phyloP scores from a whole-genome alignment of 306 rosid species.

The Dicorynia guianensis region DNA sequence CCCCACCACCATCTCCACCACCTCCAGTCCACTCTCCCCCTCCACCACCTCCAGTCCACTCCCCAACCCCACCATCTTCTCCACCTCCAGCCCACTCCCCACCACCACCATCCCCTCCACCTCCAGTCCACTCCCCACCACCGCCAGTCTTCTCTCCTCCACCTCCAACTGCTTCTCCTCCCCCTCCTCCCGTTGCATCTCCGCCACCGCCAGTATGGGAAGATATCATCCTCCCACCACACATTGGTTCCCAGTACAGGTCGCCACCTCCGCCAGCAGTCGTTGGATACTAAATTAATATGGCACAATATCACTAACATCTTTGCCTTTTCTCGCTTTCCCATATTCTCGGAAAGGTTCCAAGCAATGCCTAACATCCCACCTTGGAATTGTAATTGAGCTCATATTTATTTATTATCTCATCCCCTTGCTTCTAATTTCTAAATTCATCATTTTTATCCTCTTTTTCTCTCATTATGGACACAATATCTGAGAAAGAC shows the following conservation, averaged over 20 bases:
- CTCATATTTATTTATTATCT: neutral
- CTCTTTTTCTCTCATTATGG: neutral
- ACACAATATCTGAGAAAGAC: too few relatives aligned
- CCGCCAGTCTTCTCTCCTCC: constrained; percentile 15
- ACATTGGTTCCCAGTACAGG: constrained; percentile 50
- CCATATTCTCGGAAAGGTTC: neutral
- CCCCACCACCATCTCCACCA: constrained; percentile 38
- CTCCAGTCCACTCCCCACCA: constrained; percentile 24
- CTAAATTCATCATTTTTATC: neutral
- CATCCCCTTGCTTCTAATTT: neutral
- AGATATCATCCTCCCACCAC: constrained; percentile 54
- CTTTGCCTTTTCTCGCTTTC: constrained; percentile 5
- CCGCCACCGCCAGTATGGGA: constrained; percentile 43
- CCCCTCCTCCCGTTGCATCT: neutral
- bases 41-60: neutral
- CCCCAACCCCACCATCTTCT: too few relatives aligned
- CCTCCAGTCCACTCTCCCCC: neutral
- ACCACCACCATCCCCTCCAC: constrained; percentile 31
- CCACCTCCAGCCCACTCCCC: neutral
- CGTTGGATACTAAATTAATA: constrained; percentile 55
- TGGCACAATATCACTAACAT: constrained; percentile 19
- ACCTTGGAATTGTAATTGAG: constrained; percentile 8
- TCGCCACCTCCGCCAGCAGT: constrained; percentile 81
- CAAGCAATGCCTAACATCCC: neutral
- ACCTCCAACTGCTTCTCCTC: neutral